phyloP scores from a whole-genome alignment of 192 early-diverging fungal species.

The Entomortierella beljakovae region DNA sequence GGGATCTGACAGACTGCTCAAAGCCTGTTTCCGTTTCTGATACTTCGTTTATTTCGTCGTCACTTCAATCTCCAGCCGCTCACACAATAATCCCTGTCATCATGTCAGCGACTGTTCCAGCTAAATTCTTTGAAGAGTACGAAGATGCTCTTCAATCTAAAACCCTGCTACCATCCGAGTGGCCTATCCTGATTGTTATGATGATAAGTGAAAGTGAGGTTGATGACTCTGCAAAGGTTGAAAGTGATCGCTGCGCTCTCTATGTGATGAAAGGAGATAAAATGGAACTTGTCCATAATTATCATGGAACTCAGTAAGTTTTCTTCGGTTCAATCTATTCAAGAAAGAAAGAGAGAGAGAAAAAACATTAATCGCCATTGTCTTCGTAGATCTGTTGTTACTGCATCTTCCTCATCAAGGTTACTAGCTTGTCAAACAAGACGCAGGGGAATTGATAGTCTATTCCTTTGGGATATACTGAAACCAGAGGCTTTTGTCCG shows the following conservation, averaged over 20 bases:
- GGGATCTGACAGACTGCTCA: constrained; percentile 1
- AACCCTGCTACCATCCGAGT: background rate
- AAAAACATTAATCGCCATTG: too few species aligned
- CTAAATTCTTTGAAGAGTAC: constrained; percentile 12
- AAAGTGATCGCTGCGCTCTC: constrained; percentile 12
- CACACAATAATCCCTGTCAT: background rate
- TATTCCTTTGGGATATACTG: constrained; percentile 19
- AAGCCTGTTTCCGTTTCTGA: constrained; percentile 1
- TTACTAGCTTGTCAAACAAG: constrained; percentile 19
- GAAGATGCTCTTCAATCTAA: background rate
- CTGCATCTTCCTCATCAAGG: constrained; percentile 10
- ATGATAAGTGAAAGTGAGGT: constrained; percentile 11
- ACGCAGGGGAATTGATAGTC: background rate
- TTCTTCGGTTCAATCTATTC: too few species aligned
- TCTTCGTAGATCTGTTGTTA: constrained; percentile 6
- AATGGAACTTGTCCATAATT: constrained; percentile 27
- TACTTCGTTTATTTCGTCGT: background rate
- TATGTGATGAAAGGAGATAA: constrained; percentile 15
- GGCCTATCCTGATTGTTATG: constrained; percentile 20
- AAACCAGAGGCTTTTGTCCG: constrained; percentile 5
- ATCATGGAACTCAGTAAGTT: constrained; percentile 14
- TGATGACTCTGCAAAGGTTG: background rate
- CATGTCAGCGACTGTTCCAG: constrained; percentile 18
- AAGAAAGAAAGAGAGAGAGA: too few species aligned
- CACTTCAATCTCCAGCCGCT: background rate